Evolutionary conservation across 495 filamentous ascomycete species (phyloP).

Genomic region (Penicillium bialowiezense): DNA sequence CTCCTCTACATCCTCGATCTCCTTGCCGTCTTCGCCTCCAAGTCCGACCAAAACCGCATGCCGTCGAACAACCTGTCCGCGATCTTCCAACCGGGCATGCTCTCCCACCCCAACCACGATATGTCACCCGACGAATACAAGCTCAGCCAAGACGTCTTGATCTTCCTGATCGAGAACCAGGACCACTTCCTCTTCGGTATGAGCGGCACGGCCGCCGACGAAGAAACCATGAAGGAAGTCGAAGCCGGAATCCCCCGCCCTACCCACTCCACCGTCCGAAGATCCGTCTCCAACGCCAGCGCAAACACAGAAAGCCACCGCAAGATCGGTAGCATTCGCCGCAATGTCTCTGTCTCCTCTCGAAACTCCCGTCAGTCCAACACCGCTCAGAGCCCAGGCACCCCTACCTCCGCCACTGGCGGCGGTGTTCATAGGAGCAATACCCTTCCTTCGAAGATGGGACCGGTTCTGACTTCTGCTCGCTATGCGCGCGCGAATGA

Average conservation of each 20-base stretch:
- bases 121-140: conserved; percentile 94
- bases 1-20: conserved; percentile 96
- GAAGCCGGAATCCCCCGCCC: conserved; percentile 59
- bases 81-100: conserved; percentile 95
- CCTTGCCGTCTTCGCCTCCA: conserved; percentile 97
- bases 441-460: conserved; percentile 90
- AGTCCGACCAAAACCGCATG: conserved; percentile 96
- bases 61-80: conserved; percentile 91
- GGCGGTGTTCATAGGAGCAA: conserved; percentile 85
- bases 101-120: conserved; percentile 90
- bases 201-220: conserved; percentile 86
- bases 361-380: conserved; percentile 71
- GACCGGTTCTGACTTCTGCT: conserved; percentile 63
- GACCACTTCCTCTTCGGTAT: conserved; percentile 89
- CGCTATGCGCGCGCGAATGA: conserved; percentile 48
- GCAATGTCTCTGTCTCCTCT: conserved; percentile 77
- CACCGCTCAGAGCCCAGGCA: conserved; percentile 66
- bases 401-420: conserved; percentile 55
- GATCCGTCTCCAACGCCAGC: conserved; percentile 84
- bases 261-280: conserved; percentile 56
- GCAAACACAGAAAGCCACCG: conserved; percentile 81
- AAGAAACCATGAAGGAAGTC: conserved; percentile 81
- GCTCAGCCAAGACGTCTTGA: conserved; percentile 93
- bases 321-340: conserved; percentile 66
- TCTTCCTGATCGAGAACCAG: conserved; percentile 97